Conservation (phyloP, 352 stramenopile species). For the Globisporangium sylvaticum region DNA sequence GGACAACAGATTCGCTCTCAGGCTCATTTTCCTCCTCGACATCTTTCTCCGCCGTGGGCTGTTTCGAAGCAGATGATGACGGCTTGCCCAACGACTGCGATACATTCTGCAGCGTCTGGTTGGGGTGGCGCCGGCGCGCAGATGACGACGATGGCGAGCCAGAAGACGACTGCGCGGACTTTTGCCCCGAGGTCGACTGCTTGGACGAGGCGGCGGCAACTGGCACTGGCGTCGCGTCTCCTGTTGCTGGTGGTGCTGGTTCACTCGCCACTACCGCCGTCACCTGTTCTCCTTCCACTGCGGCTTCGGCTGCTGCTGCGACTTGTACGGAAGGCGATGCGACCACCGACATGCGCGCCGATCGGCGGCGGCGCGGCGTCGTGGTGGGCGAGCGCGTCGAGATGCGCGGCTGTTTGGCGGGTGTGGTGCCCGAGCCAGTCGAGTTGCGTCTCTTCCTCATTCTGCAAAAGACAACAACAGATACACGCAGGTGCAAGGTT, state of each 20-base stretch:
- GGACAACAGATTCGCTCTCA: neutral
- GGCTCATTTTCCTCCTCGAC: neutral
- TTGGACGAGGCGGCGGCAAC: neutral
- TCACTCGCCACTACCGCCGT: neutral
- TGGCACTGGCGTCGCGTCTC: neutral
- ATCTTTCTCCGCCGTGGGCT: neutral
- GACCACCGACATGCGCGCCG: neutral
- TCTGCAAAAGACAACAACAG: neutral
- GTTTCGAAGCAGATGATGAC: neutral
- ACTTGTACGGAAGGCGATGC: neutral
- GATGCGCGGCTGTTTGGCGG: neutral
- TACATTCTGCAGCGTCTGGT: conserved; percentile 21
- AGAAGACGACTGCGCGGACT: conserved; percentile 14
- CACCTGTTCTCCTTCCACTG: neutral
- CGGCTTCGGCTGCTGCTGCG: neutral
- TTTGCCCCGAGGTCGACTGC: neutral
- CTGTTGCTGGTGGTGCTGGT: neutral
- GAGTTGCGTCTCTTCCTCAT: conserved; percentile 7
- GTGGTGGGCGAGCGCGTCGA: neutral
- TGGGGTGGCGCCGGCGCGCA: conserved; percentile 13
- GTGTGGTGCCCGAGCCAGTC: neutral
- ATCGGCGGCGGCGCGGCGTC: neutral
- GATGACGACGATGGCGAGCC: conserved; percentile 22
- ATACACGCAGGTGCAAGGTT: neutral
- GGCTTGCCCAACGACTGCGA: conserved; percentile 18